A percentile compares a stretch with the other conserved stretches of the same genome.
phyloP scores from a whole-genome alignment of 1,284 basidiomycete species.

The Heterobasidion irregulare region DNA sequence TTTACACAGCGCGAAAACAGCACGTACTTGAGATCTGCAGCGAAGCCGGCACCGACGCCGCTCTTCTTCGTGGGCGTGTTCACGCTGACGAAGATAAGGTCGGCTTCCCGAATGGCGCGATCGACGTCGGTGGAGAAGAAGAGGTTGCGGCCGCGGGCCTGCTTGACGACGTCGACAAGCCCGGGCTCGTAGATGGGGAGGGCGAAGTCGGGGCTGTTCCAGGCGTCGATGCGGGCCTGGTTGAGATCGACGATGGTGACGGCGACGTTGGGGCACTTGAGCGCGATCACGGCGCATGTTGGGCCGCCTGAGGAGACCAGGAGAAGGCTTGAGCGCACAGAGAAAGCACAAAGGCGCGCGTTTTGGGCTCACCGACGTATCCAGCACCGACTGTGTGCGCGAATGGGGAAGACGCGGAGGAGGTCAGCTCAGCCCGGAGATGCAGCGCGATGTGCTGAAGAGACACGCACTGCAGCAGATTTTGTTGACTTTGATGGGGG shows the following conservation, averaged over 20 bases:
- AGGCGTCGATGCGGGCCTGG: slow-evolving; percentile 89
- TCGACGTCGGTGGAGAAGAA: slow-evolving; percentile 98
- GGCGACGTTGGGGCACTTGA: slow-evolving; percentile 88
- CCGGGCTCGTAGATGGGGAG: slow-evolving; percentile 97
- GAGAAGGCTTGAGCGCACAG: not conserved
- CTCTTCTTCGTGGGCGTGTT: slow-evolving; percentile 99
- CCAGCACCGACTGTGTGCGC: slow-evolving; percentile 77
- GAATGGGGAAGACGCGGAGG: slow-evolving; percentile 2
- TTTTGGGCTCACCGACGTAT: slow-evolving; percentile 73
- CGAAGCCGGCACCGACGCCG: slow-evolving; percentile 95
- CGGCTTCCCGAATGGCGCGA: slow-evolving; percentile 86
- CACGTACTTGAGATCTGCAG: slow-evolving; percentile 91
- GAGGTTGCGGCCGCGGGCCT: slow-evolving; percentile 87
- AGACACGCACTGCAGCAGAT: slow-evolving; percentile 84
- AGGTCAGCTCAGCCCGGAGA: slow-evolving; percentile 12
- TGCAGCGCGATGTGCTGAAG: not conserved
- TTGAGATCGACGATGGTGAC: slow-evolving; percentile 99
- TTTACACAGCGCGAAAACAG: not conserved
- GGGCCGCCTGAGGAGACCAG: slow-evolving; percentile 59
- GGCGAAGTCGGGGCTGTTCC: slow-evolving; percentile 77
- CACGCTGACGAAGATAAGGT: slow-evolving; percentile 84
- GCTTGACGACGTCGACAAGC: slow-evolving; percentile 87
- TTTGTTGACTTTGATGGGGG: slow-evolving; percentile 67
- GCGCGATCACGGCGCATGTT: slow-evolving; percentile 92
- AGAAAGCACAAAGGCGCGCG: not conserved